Percentiles rank a stretch among this genome's conserved stretches.
Conservation (phyloP, 1,139 yeast genomes). For the Zhuliangozyma blackwelliae region DNA sequence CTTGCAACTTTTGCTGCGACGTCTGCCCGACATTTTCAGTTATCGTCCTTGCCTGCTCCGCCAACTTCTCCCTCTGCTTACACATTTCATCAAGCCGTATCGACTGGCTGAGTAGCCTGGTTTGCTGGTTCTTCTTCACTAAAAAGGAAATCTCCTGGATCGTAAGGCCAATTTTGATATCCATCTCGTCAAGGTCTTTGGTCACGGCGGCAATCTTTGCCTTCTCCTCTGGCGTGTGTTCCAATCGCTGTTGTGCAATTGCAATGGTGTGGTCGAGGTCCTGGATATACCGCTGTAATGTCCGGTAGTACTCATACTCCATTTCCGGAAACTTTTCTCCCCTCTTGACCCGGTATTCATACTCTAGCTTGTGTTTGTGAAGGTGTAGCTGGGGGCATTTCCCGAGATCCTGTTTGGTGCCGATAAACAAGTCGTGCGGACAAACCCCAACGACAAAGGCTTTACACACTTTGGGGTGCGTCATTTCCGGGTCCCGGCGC, state of each 20-base stretch:
- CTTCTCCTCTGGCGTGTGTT: slow-evolving; percentile 75
- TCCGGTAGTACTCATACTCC: slow-evolving; percentile 62
- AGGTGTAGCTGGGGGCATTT: slow-evolving; percentile 74
- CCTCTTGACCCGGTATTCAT: slow-evolving; percentile 53
- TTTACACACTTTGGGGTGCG: slow-evolving; percentile 71
- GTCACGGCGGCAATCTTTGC: slow-evolving; percentile 60
- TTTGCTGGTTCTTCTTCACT: slow-evolving; percentile 46
- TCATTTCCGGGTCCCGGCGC: slow-evolving; percentile 46
- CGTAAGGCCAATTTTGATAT: slow-evolving; percentile 63
- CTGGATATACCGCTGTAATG: slow-evolving; percentile 49
- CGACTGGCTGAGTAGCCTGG: slow-evolving; percentile 49
- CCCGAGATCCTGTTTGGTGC: slow-evolving; percentile 83
- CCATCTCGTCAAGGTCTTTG: slow-evolving; percentile 62
- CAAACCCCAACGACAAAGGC: slow-evolving; percentile 83
- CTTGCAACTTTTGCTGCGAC: slow-evolving; percentile 87
- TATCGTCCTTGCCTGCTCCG: slow-evolving; percentile 52
- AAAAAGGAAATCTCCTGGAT: slow-evolving; percentile 65
- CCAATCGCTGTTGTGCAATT: slow-evolving; percentile 62
- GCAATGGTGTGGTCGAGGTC: slow-evolving; percentile 69
- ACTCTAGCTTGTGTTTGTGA: slow-evolving; percentile 72
- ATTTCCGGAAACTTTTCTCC: slow-evolving; percentile 64
- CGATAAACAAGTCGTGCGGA: slow-evolving; percentile 78
- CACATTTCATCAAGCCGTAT: slow-evolving; percentile 41
- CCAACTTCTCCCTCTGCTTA: slow-evolving; percentile 44
- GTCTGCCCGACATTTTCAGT: slow-evolving; percentile 80